A percentile compares a stretch with the other conserved stretches of the same genome.
phyloP scores from a whole-genome alignment of 495 filamentous ascomycete species.

The Pseudotulostoma volvatum region DNA sequence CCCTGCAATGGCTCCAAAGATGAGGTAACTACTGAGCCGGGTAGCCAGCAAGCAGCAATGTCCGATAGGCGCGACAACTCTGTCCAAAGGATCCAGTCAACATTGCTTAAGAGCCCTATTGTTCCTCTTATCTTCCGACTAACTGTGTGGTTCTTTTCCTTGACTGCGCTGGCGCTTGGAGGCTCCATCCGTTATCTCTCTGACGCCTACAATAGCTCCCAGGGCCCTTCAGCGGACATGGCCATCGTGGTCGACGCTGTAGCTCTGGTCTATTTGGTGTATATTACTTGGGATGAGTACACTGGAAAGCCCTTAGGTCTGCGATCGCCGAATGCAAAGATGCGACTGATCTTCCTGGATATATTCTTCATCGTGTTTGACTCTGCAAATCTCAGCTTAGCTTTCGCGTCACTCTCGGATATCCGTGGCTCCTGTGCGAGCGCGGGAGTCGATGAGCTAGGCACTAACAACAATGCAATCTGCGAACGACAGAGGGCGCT shows the following conservation, averaged over 20 bases:
- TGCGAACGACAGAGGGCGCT: constrained; percentile 61
- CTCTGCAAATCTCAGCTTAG: constrained; percentile 75
- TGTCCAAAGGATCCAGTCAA: constrained; percentile 38
- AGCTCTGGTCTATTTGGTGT: constrained; percentile 75
- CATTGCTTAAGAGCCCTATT: constrained; percentile 60
- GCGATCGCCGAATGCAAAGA: constrained; percentile 65
- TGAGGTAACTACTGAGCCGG: constrained; percentile 13
- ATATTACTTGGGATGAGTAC: constrained; percentile 95
- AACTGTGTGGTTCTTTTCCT: constrained; percentile 66
- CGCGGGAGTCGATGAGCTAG: constrained; percentile 21
- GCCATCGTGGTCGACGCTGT: constrained; percentile 81
- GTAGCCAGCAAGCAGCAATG: constrained; percentile 16
- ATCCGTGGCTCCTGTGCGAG: constrained; percentile 43
- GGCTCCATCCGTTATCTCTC: constrained; percentile 53
- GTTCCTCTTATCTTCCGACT: constrained; percentile 73
- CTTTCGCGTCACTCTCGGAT: constrained; percentile 69
- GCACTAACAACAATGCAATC: constrained; percentile 33
- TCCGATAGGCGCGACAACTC: constrained; percentile 35
- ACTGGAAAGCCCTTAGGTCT: constrained; percentile 82
- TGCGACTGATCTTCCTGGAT: constrained; percentile 76
- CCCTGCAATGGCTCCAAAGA: constrained; percentile 37
- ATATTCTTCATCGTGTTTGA: constrained; percentile 94
- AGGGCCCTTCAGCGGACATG: constrained; percentile 66
- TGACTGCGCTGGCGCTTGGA: constrained; percentile 65
- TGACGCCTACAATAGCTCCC: constrained; percentile 24